These are phyloP conservation scores for Aspergillus calidoustus DNA, from an alignment of 2,329 filamentous ascomycete genomes.

Conservation along the genomic window DNA sequence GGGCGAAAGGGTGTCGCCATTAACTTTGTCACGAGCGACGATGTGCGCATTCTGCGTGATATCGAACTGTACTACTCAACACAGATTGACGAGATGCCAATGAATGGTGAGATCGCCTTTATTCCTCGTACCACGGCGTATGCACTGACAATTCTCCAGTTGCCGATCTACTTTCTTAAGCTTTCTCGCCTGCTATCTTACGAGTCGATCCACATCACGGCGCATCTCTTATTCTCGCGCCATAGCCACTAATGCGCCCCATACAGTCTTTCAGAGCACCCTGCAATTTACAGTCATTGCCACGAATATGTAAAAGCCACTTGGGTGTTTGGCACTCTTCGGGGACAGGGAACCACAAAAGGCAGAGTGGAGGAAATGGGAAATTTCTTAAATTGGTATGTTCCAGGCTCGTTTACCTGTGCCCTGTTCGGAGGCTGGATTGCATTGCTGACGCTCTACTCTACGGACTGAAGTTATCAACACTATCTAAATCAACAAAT, in stretches of 20 bases:
- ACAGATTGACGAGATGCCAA: conserved; percentile 98
- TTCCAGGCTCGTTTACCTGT: background rate
- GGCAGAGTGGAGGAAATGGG: conserved; percentile 45
- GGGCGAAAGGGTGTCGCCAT: conserved; percentile 98
- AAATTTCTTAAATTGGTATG: conserved; percentile 27
- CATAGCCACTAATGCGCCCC: background rate
- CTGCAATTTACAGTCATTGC: background rate
- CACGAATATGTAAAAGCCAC: background rate
- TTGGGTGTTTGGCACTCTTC: background rate
- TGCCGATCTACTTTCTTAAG: conserved; percentile 44
- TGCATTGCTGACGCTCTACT: background rate
- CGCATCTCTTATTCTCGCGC: background rate
- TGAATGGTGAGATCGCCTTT: conserved; percentile 73
- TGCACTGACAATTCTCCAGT: conserved; percentile 26
- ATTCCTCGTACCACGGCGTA: background rate
- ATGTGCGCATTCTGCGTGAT: conserved; percentile 94
- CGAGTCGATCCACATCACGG: background rate
- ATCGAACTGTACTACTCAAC: conserved; percentile 97
- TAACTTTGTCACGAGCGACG: conserved; percentile 98
- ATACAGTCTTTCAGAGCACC: background rate
- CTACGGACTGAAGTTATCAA: background rate
- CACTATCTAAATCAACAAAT: background rate
- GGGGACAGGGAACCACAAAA: conserved; percentile 6
- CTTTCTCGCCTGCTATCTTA: background rate
- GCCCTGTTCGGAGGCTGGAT: background rate